Percentiles rank a stretch among this genome's conserved stretches.
Conservation (phyloP, 176 grass and related monocot species). For the Eragrostis curvula region DNA sequence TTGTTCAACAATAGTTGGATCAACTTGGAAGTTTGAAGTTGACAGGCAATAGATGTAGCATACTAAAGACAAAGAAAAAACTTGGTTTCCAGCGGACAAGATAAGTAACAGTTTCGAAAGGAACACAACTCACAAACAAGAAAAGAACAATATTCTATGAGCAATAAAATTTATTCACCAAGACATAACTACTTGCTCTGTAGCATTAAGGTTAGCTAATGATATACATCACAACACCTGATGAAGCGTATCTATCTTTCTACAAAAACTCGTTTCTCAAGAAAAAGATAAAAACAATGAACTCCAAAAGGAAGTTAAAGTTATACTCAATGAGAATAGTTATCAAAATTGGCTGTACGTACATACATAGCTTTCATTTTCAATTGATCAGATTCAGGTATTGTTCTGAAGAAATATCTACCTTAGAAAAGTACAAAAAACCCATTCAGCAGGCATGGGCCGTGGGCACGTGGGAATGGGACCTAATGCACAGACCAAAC, state of each 20-base stretch:
- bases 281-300: neutral
- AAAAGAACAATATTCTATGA: neutral
- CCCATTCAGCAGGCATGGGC: neutral
- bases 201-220: neutral
- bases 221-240: neutral
- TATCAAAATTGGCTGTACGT: neutral
- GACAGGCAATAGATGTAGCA: neutral
- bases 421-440: constrained; percentile 35
- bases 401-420: constrained; percentile 28
- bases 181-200: constrained; percentile 4
- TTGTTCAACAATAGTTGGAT: neutral
- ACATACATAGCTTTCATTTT: constrained; percentile 33
- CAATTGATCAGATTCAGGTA: constrained; percentile 21
- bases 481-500: neutral
- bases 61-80: constrained; percentile 14
- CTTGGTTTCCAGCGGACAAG: neutral
- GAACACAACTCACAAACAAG: neutral
- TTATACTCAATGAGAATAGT: neutral
- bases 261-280: neutral
- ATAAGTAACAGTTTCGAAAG: neutral
- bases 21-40: constrained; percentile 32
- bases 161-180: constrained; percentile 9
- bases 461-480: constrained; percentile 29
- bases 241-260: neutral
- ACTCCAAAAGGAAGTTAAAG: neutral